Conservation (phyloP, 169 alveolate genomes). For the Sarcocystis neurona region DNA sequence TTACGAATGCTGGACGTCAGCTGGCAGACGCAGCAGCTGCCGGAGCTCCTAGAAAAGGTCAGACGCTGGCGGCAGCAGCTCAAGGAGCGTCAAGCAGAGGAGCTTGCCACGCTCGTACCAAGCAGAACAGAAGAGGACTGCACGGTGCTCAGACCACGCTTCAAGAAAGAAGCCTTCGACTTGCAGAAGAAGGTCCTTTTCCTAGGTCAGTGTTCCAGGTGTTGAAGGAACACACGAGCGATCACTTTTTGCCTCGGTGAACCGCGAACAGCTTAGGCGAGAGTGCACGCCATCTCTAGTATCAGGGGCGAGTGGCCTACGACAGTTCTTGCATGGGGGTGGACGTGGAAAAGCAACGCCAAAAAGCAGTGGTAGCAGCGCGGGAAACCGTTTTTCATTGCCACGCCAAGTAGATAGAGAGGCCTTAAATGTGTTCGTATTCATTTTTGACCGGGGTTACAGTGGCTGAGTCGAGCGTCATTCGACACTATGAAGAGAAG, state of each 20-base stretch:
- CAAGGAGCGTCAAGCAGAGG: slow-evolving; percentile 1
- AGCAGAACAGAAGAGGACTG: slow-evolving; percentile 1
- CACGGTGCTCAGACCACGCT: not conserved
- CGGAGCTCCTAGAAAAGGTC: not conserved
- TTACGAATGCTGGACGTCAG: not conserved
- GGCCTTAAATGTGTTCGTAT: too few relatives aligned
- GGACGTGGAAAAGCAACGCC: too few relatives aligned
- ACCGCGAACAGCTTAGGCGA: too few relatives aligned
- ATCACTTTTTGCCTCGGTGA: too few relatives aligned
- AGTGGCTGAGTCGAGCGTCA: too few relatives aligned
- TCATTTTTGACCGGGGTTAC: too few relatives aligned
- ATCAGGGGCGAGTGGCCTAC: too few relatives aligned
- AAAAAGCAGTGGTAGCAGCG: too few relatives aligned
- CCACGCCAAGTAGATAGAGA: too few relatives aligned
- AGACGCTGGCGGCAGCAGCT: slow-evolving; percentile 2
- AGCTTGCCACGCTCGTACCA: not conserved
- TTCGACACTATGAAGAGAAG: too few relatives aligned
- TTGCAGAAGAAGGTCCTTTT: slow-evolving; percentile 11
- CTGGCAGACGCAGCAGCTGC: slow-evolving; percentile 14
- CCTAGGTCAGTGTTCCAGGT: slow-evolving; percentile 17
- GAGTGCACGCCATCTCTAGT: not conserved
- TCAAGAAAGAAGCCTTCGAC: slow-evolving; percentile 20
- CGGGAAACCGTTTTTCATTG: too few relatives aligned
- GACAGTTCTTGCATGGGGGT: too few relatives aligned
- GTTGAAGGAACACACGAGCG: not conserved